Evolutionary conservation across 345 rosid species (phyloP).

Genomic region (Melaleuca quinquenervia): DNA sequence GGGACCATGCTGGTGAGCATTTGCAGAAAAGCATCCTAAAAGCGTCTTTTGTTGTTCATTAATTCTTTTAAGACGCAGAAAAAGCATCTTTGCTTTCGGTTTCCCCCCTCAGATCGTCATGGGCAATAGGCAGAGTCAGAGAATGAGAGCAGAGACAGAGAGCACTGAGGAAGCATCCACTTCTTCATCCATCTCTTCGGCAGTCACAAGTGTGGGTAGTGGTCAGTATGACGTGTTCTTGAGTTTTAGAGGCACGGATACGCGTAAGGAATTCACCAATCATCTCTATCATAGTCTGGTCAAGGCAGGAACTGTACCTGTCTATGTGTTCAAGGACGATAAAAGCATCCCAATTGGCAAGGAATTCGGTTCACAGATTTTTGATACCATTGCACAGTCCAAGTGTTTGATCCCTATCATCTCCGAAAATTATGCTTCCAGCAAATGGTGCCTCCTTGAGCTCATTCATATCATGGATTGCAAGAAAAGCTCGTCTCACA

Average conservation of each 20-base stretch:
- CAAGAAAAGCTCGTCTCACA: neutral
- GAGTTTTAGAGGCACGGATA: neutral
- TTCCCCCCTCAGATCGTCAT: no score
- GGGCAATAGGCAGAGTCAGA: neutral
- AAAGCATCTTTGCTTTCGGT: no score
- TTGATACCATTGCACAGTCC: no score
- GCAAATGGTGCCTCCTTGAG: neutral
- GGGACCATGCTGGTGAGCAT: no score
- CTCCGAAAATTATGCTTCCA: neutral
- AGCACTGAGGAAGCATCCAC: neutral
- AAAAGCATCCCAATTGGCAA: neutral
- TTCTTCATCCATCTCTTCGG: fast-evolving
- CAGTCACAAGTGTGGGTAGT: neutral
- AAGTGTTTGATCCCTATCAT: no score
- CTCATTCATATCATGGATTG: fast-evolving
- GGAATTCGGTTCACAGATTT: no score
- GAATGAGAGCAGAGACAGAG: neutral
- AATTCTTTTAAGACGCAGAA: no score
- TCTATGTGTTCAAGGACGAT: neutral
- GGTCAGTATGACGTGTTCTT: neutral
- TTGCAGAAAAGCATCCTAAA: no score
- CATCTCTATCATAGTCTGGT: neutral
- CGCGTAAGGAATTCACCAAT: neutral
- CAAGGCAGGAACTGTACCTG: fast-evolving
- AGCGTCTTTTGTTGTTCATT: no score